Evolutionary conservation across 345 rosid species (phyloP).

Genomic region (Rubroshorea leprosula): DNA sequence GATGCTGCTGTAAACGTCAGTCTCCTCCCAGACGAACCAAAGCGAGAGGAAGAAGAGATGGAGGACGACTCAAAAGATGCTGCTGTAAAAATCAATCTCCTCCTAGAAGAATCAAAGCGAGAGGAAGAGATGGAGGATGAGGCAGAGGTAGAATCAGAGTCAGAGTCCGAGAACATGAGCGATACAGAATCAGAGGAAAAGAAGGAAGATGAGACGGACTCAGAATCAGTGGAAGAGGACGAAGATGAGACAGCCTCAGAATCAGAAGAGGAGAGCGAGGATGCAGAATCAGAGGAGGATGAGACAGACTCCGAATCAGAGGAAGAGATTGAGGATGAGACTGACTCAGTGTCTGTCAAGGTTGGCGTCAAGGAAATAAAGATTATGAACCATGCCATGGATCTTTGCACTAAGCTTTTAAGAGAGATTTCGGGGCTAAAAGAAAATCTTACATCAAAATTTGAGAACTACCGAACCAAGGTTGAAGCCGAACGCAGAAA

Average conservation of each 20-base stretch:
- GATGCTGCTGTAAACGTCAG: too few species aligned
- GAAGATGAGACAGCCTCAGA: background rate
- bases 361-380: background rate
- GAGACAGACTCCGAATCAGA: background rate
- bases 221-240: background rate
- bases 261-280: background rate
- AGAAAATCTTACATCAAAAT: background rate
- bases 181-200: background rate
- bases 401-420: background rate
- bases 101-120: background rate
- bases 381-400: background rate
- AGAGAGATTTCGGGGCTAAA: background rate
- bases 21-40: too few species aligned
- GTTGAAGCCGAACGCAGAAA: background rate
- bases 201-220: background rate
- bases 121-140: background rate
- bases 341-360: background rate
- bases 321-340: background rate
- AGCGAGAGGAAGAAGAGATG: background rate
- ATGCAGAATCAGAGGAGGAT: too few species aligned
- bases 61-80: background rate
- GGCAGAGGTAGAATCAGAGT: background rate
- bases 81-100: background rate
- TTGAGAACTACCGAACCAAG: background rate
- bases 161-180: too few species aligned